A percentile compares a stretch with the other conserved stretches of the same genome.
Conservation (phyloP, 169 alveolate genomes). For the Cryptosporidium parvum region DNA sequence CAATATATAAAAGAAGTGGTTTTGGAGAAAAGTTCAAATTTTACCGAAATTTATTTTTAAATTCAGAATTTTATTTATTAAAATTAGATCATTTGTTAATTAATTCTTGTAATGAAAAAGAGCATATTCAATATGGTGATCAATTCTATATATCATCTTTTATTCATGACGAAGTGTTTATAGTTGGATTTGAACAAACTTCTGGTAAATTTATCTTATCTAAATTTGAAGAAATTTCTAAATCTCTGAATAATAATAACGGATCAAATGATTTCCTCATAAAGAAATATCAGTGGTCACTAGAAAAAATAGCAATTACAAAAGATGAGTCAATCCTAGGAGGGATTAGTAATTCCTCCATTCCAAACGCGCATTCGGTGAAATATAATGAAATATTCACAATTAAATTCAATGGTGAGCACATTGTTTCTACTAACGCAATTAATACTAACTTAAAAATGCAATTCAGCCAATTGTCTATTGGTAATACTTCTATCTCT, state of each 20-base stretch:
- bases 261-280: not conserved
- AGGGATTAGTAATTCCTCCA: not conserved
- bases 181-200: constrained; percentile 30
- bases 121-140: constrained; percentile 52
- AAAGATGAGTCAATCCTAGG: constrained; percentile 7
- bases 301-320: constrained; percentile 31
- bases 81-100: constrained; percentile 2
- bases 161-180: constrained; percentile 2
- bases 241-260: not conserved
- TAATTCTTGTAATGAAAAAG: not conserved
- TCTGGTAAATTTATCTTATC: not conserved
- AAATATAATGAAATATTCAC: constrained; percentile 33
- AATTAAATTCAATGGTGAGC: not conserved
- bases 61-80: constrained; percentile 15
- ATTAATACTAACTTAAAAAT: not conserved
- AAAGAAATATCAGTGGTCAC: constrained; percentile 30
- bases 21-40: not conserved
- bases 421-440: constrained; percentile 1
- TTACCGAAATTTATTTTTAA: not conserved
- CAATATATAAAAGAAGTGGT: not conserved
- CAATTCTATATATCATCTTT: constrained; percentile 1
- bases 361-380: constrained; percentile 49
- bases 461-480: not conserved
- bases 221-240: constrained; percentile 15
- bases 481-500: not conserved